These are phyloP conservation scores for Medicago lupulina DNA, from an alignment of 306 rosid species.

Conservation along the genomic window DNA sequence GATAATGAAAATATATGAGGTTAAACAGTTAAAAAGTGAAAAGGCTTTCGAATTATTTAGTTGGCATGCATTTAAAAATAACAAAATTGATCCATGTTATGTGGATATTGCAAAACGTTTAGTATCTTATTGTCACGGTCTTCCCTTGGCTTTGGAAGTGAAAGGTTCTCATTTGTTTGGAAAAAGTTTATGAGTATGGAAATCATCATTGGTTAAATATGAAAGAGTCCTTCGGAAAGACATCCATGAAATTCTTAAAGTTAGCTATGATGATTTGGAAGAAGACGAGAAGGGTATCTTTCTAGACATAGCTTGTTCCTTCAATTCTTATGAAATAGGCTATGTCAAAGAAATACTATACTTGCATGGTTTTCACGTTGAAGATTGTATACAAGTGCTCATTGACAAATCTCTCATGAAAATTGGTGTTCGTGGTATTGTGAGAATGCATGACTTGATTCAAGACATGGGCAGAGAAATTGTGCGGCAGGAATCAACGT, in stretches of 20 bases:
- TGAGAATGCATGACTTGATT: conserved; percentile 33
- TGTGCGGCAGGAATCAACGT: conserved; percentile 20
- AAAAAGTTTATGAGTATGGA: conserved; percentile 4
- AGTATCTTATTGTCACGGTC: conserved; percentile 1
- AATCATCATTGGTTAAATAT: background rate
- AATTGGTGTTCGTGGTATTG: background rate
- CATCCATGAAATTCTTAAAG: conserved; percentile 18
- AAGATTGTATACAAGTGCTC: background rate
- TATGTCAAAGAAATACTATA: conserved; percentile 10
- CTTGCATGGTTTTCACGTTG: conserved; percentile 12
- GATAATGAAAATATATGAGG: background rate
- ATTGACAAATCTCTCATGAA: conserved; percentile 10
- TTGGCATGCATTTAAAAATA: conserved; percentile 16
- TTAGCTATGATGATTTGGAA: conserved; percentile 36
- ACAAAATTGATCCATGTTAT: background rate
- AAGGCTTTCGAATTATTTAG: background rate
- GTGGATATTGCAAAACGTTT: background rate
- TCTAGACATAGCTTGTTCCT: conserved; percentile 26
- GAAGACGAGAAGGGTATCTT: conserved; percentile 16
- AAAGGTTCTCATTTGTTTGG: background rate
- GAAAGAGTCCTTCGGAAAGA: background rate
- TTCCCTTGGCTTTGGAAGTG: conserved; percentile 22
- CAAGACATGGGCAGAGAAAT: conserved; percentile 35
- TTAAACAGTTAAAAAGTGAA: background rate
- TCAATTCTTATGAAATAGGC: conserved; percentile 15